Conservation (phyloP, 73 alveolate genomes). For the Paramecium sonneborni region DNA sequence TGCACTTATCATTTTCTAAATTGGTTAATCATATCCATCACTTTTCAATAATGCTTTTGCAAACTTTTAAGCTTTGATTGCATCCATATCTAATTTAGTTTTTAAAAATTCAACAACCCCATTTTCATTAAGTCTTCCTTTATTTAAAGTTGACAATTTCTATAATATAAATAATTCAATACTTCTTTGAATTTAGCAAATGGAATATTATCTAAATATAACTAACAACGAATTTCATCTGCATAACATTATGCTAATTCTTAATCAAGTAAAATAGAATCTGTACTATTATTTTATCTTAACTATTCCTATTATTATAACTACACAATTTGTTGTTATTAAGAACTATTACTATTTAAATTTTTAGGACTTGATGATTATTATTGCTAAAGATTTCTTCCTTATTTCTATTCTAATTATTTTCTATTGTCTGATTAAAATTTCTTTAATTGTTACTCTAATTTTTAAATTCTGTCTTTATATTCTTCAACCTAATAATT, state of each 20-base stretch:
- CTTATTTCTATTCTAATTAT: constrained; percentile 21
- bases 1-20: not conserved
- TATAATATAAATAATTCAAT: not conserved
- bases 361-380: not conserved
- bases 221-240: not conserved
- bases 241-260: not conserved
- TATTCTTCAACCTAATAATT: constrained; percentile 13
- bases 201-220: not conserved
- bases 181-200: not conserved
- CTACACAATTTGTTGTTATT: not conserved
- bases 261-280: not conserved
- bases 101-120: not conserved
- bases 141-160: not conserved
- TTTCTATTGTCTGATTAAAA: constrained; percentile 28
- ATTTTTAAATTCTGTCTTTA: not conserved
- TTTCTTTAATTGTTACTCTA: constrained; percentile 44
- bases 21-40: not conserved
- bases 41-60: not conserved
- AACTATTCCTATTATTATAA: not conserved
- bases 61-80: not conserved
- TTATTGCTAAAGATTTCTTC: not conserved
- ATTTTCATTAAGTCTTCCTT: constrained; percentile 10
- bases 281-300: not conserved
- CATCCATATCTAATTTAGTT: not conserved
- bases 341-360: not conserved